Evolutionary conservation across 768 basidiomycete genomes (phyloP), one percentile per base, ranked within the genome.

Genomic region (Boletus bicolor): DNA sequence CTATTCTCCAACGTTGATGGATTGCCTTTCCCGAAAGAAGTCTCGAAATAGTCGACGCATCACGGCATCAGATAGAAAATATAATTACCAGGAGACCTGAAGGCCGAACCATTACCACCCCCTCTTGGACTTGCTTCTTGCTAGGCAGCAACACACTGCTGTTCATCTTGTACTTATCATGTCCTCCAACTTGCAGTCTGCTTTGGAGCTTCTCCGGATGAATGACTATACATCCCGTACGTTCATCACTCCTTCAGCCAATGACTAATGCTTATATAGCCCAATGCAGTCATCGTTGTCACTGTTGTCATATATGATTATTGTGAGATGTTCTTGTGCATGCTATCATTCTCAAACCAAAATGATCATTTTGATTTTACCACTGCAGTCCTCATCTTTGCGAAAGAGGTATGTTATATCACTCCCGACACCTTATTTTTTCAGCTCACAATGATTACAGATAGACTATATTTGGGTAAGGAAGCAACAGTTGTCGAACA

Each of bases 381-480:
- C 4, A 42, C 24, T 17, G 2, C 9, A 54, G 54, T 44, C 24
- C 47, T 54, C 39, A 49, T 42, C 24, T 49, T 49, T 30, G 7
- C 54, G 4, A n/a, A 26, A n/a, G 44, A 28, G 44, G 44, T 44
- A 8, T n/a, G 15, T 17, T n/a, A 8, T n/a, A 17, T 30, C 8
- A 2, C 8, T 28, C 2, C 30, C 14, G 0, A 15, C 15, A 14
- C 21, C 21, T 24, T 24, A 11, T 6, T 19, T 7, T 34, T 2
- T 26, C 17, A 17, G 7, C 39, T 43, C 10, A 51, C 14, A 3
- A 35, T 15, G 2, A 21, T 5, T 12, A 5, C 48, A 62, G 61
- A 12, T 62, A 44, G 24, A 60, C 4, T 57, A 57, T 45, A 14
- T 62, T 44, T 60, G 61, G 61, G 60, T 61, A 10, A 30, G 56